Percentiles rank a stretch among this genome's conserved stretches.
Evolutionary conservation across 1,284 basidiomycete genomes (phyloP).

Genomic region (Peniophora sp.): DNA sequence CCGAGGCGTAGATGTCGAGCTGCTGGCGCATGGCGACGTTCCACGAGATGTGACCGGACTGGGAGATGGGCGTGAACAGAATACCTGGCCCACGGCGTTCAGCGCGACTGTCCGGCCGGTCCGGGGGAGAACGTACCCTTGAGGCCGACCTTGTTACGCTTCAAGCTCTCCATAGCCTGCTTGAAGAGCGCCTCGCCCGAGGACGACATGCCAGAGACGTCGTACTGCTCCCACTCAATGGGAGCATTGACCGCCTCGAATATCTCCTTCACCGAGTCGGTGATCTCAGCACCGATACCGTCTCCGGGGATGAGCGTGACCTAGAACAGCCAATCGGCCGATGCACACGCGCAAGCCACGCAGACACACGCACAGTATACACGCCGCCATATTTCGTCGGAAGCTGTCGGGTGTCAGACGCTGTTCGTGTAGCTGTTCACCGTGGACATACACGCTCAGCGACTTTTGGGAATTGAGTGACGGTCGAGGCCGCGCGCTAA

Average conservation of each 20-base stretch:
- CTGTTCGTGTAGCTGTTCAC: constrained; percentile 23
- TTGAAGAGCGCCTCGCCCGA: constrained; percentile 94
- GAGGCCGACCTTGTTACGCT: constrained; percentile 95
- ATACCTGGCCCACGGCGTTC: no score
- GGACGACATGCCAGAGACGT: constrained; percentile 95
- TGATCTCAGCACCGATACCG: constrained; percentile 95
- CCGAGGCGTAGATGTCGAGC: constrained; percentile 98
- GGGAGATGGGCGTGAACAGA: constrained; percentile 96
- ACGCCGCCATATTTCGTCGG: constrained; percentile 95
- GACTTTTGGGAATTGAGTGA: constrained; percentile 74
- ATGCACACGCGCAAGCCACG: constrained; percentile 10
- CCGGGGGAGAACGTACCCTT: constrained; percentile 64
- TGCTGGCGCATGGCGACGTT: constrained; percentile 99
- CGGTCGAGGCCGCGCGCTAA: constrained; percentile 69
- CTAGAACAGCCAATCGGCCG: constrained; percentile 31
- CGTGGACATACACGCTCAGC: constrained; percentile 50
- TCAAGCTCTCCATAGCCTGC: constrained; percentile 94
- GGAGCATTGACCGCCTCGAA: constrained; percentile 97
- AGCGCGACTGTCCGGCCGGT: background rate
- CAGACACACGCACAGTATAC: constrained; percentile 66
- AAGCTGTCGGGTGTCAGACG: no score
- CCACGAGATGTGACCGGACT: constrained; percentile 97
- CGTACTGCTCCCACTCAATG: constrained; percentile 99
- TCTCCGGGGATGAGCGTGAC: constrained; percentile 95
- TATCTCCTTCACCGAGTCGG: constrained; percentile 98